Evolutionary conservation across 2,329 filamentous ascomycete genomes (phyloP).

Genomic region (Cladophialophora bantiana): DNA sequence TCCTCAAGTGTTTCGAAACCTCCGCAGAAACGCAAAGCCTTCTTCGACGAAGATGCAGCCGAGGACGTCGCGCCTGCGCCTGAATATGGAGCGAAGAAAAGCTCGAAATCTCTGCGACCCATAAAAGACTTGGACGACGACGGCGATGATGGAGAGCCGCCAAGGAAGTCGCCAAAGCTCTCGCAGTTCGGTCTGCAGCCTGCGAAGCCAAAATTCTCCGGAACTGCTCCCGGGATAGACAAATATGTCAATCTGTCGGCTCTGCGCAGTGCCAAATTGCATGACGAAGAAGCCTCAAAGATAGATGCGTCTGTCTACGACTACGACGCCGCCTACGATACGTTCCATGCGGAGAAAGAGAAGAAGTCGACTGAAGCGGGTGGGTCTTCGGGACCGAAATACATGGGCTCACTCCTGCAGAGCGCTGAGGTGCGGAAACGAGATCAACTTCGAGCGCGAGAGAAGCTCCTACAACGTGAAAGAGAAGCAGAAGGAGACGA

Average conservation of each 20-base stretch:
- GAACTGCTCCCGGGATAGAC: slow-evolving; percentile 31
- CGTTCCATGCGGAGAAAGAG: slow-evolving; percentile 48
- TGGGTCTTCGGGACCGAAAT: slow-evolving; percentile 57
- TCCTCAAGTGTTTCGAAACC: slow-evolving; percentile 41
- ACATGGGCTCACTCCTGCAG: slow-evolving; percentile 66
- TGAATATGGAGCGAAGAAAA: slow-evolving; percentile 37
- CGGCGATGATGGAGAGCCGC: slow-evolving; percentile 37
- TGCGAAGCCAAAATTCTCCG: slow-evolving; percentile 36
- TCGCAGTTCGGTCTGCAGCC: slow-evolving; percentile 34
- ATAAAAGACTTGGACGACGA: slow-evolving; percentile 35
- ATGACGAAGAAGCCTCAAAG: slow-evolving; percentile 52
- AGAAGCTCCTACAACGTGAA: slow-evolving; percentile 66
- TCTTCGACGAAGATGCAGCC: slow-evolving; percentile 53
- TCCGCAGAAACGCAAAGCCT: slow-evolving; percentile 57
- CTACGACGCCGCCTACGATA: slow-evolving; percentile 59
- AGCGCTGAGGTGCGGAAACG: slow-evolving; percentile 69
- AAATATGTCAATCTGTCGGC: slow-evolving; percentile 56
- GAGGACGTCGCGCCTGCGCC: slow-evolving; percentile 29
- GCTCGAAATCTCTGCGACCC: slow-evolving; percentile 39
- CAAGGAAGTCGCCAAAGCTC: slow-evolving; percentile 46
- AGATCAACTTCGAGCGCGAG: slow-evolving; percentile 66
- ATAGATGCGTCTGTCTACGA: slow-evolving; percentile 58
- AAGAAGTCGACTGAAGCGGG: slow-evolving; percentile 37
- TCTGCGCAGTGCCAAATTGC: slow-evolving; percentile 54
- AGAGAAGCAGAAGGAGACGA: slow-evolving; percentile 71